A percentile compares a stretch with the other conserved stretches of the same genome.
phyloP scores from a whole-genome alignment of 176 grass and related monocot species.

The bread wheat (Triticum aestivum) region IWGSC_CS_RefSeq_v2.1 NC_057807.1:94579704-94580203 shows the following conservation, averaged over 20 bases:
- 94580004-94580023: conserved; percentile 23
- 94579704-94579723: neutral
- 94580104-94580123: conserved; percentile 69
- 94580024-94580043: conserved; percentile 56
- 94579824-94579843: neutral
- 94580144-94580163: conserved; percentile 80
- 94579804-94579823: conserved; percentile 15
- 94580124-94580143: conserved; percentile 59
- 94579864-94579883: neutral
- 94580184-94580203: conserved; percentile 5
- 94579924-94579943: conserved; percentile 7
- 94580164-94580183: conserved; percentile 76
- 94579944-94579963: neutral
- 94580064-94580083: conserved; percentile 50
- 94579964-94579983: conserved; percentile 32
- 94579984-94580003: neutral
- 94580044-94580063: conserved; percentile 40
- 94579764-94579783: conserved; percentile 22
- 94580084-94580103: conserved; percentile 60
- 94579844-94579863: conserved; percentile 18
- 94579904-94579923: neutral
- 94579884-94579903: conserved; percentile 23
- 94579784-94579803: neutral
- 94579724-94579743: conserved; percentile 10
- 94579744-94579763: neutral